phyloP scores from a whole-genome alignment of 805 yeast species.

The Scheffersomyces coipomensis region DNA sequence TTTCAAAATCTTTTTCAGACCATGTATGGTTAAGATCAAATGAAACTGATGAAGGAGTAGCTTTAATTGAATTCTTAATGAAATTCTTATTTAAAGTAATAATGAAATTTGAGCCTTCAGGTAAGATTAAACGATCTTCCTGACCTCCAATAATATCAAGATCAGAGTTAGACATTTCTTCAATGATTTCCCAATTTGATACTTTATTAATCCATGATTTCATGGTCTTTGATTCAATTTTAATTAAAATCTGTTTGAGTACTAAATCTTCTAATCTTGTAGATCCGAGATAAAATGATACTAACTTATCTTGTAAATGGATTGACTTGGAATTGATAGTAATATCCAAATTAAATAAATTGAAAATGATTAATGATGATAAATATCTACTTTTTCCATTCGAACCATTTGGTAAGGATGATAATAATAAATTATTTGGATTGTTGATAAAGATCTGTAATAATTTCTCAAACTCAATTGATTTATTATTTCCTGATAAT shows the following conservation, averaged over 20 bases:
- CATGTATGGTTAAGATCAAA: background rate
- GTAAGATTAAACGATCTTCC: slow-evolving; percentile 45
- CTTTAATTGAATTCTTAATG: slow-evolving; percentile 45
- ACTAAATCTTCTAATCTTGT: slow-evolving; percentile 58
- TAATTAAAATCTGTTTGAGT: slow-evolving; percentile 52
- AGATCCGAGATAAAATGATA: slow-evolving; percentile 61
- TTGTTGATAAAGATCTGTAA: slow-evolving; percentile 66
- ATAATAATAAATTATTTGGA: slow-evolving; percentile 34
- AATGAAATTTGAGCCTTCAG: slow-evolving; percentile 46
- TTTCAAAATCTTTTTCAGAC: slow-evolving; percentile 21
- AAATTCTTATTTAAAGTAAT: slow-evolving; percentile 50
- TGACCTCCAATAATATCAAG: slow-evolving; percentile 42
- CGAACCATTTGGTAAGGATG: slow-evolving; percentile 13
- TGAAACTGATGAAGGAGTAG: background rate
- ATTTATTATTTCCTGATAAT: slow-evolving; percentile 28
- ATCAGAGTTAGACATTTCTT: slow-evolving; percentile 40
- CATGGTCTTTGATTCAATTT: slow-evolving; percentile 53
- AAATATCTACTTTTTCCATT: slow-evolving; percentile 32
- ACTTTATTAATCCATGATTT: slow-evolving; percentile 67
- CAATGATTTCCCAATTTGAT: slow-evolving; percentile 62
- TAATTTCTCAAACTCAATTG: slow-evolving; percentile 46
- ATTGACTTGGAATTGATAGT: slow-evolving; percentile 43
- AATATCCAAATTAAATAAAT: slow-evolving; percentile 49
- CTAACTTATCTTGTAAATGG: slow-evolving; percentile 45
- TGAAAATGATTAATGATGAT: slow-evolving; percentile 46